phyloP scores from a whole-genome alignment of 345 rosid genomes.

The Rhodamnia rubescens region DNA sequence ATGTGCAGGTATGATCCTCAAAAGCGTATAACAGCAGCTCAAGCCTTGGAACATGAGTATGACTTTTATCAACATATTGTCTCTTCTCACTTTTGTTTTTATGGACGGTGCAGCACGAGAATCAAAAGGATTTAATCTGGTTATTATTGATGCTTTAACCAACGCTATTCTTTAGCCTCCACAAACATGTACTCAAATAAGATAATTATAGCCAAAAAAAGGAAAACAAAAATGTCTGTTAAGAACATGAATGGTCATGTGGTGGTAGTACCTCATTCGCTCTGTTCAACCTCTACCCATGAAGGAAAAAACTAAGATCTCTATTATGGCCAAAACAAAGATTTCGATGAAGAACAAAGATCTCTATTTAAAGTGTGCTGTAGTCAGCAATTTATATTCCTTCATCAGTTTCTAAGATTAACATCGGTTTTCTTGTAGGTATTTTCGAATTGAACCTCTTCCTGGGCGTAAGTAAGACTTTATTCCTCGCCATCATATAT shows the following conservation, averaged over 20 bases:
- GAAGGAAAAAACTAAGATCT: neutral
- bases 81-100: neutral
- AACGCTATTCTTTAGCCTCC: neutral
- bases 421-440: neutral
- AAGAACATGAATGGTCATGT: neutral
- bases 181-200: neutral
- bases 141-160: neutral
- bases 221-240: neutral
- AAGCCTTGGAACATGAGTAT: slow-evolving; percentile 90
- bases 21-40: slow-evolving; percentile 92
- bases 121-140: neutral
- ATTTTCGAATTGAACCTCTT: slow-evolving; percentile 62
- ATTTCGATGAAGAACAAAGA: neutral
- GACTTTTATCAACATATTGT: neutral
- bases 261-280: neutral
- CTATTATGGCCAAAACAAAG: neutral
- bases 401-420: neutral
- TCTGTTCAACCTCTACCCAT: neutral
- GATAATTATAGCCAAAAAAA: neutral
- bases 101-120: neutral
- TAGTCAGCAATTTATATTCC: neutral
- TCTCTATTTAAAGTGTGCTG: neutral
- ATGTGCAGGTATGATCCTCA: slow-evolving; percentile 56
- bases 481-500: neutral
- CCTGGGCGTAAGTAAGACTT: slow-evolving; percentile 59